Percentiles rank a stretch among this genome's conserved stretches.
Evolutionary conservation across 2,329 filamentous ascomycete genomes (phyloP).

Genomic region (Orbilia javanica): DNA sequence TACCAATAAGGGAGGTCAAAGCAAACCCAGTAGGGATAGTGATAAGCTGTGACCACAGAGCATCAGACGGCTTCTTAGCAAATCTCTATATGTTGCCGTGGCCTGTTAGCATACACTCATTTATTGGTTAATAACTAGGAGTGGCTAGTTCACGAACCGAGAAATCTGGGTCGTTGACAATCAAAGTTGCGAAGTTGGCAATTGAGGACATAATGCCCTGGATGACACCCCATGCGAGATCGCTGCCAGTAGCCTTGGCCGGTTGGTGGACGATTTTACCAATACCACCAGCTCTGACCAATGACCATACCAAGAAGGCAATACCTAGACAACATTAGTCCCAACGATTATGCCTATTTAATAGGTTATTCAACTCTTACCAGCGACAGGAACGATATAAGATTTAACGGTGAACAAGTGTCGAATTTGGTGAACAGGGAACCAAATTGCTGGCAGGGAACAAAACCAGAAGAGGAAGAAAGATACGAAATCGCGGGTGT

Average conservation of each 20-base stretch:
- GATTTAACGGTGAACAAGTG: constrained; percentile 94
- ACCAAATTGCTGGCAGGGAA: constrained; percentile 87
- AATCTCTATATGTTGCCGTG: constrained; percentile 83
- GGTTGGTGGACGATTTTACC: constrained; percentile 83
- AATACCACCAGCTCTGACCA: constrained; percentile 83
- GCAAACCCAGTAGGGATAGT: constrained; percentile 80
- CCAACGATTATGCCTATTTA: neutral
- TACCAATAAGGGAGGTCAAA: constrained; percentile 86
- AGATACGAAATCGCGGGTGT: constrained; percentile 79
- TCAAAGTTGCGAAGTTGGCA: constrained; percentile 89
- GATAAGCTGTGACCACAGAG: constrained; percentile 82
- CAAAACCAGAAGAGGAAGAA: constrained; percentile 90
- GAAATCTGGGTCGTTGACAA: constrained; percentile 69
- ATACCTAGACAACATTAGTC: constrained; percentile 67
- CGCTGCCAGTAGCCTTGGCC: constrained; percentile 74
- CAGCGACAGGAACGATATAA: constrained; percentile 84
- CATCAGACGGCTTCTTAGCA: constrained; percentile 79
- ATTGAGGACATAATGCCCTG: constrained; percentile 89
- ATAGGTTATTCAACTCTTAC: neutral
- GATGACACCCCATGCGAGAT: constrained; percentile 83
- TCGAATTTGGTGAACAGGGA: constrained; percentile 87
- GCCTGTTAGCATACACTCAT: constrained; percentile 71
- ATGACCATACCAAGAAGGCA: constrained; percentile 87
- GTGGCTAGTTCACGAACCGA: constrained; percentile 25
- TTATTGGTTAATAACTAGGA: too few relatives aligned